Conservation (phyloP, 805 yeast genomes). For the Lipomyces yamadae region DNA sequence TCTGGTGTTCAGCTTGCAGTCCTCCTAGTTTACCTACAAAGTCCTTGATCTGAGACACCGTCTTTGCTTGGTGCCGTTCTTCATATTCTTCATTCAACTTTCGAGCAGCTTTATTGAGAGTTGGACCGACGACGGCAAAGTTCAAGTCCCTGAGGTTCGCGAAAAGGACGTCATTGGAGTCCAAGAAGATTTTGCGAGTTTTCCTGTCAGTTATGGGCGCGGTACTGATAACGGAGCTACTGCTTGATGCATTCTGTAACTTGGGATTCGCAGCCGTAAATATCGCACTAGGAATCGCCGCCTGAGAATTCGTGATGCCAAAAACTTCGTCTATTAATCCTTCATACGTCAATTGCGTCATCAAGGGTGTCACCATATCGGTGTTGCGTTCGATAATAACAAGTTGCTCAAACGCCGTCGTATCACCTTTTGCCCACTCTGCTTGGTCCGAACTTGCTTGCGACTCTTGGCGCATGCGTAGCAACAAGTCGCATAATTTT, state of each 20-base stretch:
- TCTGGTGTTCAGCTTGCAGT: constrained; percentile 68
- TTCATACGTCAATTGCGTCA: constrained; percentile 77
- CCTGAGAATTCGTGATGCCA: constrained; percentile 48
- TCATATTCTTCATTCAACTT: constrained; percentile 71
- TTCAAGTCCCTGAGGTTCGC: constrained; percentile 64
- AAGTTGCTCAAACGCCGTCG: constrained; percentile 56
- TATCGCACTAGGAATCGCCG: constrained; percentile 43
- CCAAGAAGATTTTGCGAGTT: constrained; percentile 39
- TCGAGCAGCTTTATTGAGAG: constrained; percentile 72
- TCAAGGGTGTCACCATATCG: constrained; percentile 71
- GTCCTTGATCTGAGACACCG: constrained; percentile 66
- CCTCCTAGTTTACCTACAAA: constrained; percentile 73
- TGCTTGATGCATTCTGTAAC: constrained; percentile 6
- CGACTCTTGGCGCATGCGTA: constrained; percentile 41
- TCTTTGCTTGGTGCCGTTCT: constrained; percentile 58
- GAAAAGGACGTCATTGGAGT: constrained; percentile 54
- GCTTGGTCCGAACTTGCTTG: constrained; percentile 23
- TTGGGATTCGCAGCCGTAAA: constrained; percentile 29
- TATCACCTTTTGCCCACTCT: constrained; percentile 42
- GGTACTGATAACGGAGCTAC: constrained; percentile 18
- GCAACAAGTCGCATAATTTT: constrained; percentile 53
- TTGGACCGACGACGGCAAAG: constrained; percentile 78
- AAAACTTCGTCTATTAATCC: constrained; percentile 81
- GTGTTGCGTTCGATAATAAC: constrained; percentile 77
- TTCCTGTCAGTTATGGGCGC: constrained; percentile 30